Evolutionary conservation across 2,329 filamentous ascomycete genomes (phyloP).

Genomic region (Beauveria australis): DNA sequence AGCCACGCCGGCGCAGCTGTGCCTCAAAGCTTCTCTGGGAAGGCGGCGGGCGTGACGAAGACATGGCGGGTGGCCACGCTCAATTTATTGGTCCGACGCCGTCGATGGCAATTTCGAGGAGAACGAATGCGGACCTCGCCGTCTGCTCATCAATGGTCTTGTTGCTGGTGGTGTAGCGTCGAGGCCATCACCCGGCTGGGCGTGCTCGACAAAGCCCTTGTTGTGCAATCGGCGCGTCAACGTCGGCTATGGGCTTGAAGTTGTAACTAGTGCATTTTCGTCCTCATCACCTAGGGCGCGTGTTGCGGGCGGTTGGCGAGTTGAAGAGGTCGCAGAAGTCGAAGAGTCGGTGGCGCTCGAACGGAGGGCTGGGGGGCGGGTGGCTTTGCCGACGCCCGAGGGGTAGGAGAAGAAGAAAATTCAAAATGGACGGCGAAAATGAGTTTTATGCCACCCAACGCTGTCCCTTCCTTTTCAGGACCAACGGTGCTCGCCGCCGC

Average conservation of each 20-base stretch:
- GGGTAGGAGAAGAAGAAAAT: not conserved
- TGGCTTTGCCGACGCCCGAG: not conserved
- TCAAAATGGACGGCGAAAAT: too few species aligned
- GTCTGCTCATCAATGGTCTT: not conserved
- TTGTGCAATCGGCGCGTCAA: not conserved
- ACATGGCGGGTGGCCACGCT: too few species aligned
- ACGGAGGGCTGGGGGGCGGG: not conserved
- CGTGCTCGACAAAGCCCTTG: not conserved
- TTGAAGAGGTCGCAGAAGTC: not conserved
- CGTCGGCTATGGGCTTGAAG: not conserved
- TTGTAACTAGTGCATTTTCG: not conserved
- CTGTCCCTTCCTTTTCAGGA: too few species aligned
- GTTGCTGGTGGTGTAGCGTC: not conserved
- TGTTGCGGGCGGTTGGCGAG: not conserved
- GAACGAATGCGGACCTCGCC: not conserved
- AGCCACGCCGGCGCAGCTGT: too few species aligned
- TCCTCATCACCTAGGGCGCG: not conserved
- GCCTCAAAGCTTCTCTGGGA: too few species aligned
- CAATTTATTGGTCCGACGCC: too few species aligned
- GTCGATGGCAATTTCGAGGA: not conserved
- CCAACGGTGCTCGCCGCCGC: too few species aligned
- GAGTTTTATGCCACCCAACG: too few species aligned
- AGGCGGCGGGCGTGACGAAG: too few species aligned
- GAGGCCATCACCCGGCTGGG: not conserved
- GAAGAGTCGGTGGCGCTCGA: not conserved